Conservation (phyloP, 495 filamentous ascomycete genomes). For the Cudoniella acicularis region DNA sequence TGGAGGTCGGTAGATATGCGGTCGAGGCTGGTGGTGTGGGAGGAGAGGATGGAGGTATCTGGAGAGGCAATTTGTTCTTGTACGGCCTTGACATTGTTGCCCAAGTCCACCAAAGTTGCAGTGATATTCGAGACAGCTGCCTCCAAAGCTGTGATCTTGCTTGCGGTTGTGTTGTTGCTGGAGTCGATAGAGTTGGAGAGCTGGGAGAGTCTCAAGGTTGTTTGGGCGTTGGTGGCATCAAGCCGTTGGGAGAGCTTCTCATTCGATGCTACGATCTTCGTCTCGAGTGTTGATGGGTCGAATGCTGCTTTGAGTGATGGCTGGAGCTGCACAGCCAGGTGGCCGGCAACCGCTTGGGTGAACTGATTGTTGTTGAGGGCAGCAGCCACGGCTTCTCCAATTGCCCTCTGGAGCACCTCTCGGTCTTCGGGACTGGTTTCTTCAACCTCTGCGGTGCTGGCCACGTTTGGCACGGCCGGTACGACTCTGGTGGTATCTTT, state of each 20-base stretch:
- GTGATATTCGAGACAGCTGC: constrained; percentile 20
- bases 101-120: constrained; percentile 14
- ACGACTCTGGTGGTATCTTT: neutral
- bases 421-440: constrained; percentile 9
- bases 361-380: constrained; percentile 24
- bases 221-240: constrained; percentile 11
- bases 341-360: constrained; percentile 23
- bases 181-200: constrained; percentile 15
- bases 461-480: constrained; percentile 6
- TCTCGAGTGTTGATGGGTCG: constrained; percentile 20
- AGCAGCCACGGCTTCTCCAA: constrained; percentile 21
- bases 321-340: constrained; percentile 21
- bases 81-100: constrained; percentile 18
- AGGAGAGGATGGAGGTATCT: constrained; percentile 18
- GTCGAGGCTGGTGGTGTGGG: constrained; percentile 20
- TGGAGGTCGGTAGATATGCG: constrained; percentile 17
- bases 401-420: constrained; percentile 18
- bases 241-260: constrained; percentile 18
- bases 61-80: constrained; percentile 18
- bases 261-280: constrained; percentile 17
- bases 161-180: constrained; percentile 9
- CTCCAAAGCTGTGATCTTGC: constrained; percentile 22
- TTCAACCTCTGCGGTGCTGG: constrained; percentile 11
- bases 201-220: constrained; percentile 14
- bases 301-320: constrained; percentile 22